Conservation (phyloP, 371 early-diverging fungal species). For the Funneliformis caledonium region DNA sequence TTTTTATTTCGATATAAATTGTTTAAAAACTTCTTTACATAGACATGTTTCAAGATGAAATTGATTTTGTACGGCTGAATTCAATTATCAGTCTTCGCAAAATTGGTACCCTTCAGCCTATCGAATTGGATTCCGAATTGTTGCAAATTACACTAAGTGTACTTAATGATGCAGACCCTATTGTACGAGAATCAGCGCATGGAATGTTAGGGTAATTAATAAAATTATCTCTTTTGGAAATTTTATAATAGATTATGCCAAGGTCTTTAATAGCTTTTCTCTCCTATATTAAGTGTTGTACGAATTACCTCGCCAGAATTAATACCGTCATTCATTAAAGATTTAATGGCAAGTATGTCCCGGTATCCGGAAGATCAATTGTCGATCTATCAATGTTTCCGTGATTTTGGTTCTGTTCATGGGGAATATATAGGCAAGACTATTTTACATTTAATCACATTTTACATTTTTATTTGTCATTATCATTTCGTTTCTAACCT, state of each 20-base stretch:
- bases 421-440: constrained; percentile 59
- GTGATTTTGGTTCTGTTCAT: constrained; percentile 66
- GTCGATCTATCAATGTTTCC: constrained; percentile 69
- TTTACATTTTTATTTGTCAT: neutral
- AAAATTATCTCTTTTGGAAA: neutral
- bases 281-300: constrained; percentile 48
- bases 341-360: constrained; percentile 63
- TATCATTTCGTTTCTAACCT: neutral
- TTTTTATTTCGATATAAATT: neutral
- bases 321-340: constrained; percentile 54
- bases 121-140: constrained; percentile 78
- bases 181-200: constrained; percentile 73
- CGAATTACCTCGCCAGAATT: constrained; percentile 49
- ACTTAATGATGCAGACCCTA: constrained; percentile 72
- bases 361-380: constrained; percentile 70
- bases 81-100: constrained; percentile 75
- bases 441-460: neutral
- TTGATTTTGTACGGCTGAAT: constrained; percentile 79
- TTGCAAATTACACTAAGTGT: constrained; percentile 74
- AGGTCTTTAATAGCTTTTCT: neutral
- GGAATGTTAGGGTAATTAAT: constrained; percentile 60
- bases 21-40: constrained; percentile 11
- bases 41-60: constrained; percentile 96
- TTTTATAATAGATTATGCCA: neutral
- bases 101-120: constrained; percentile 61